A percentile compares a stretch with the other conserved stretches of the same genome.
These are phyloP conservation scores for Pseudoscleropodium purum DNA, from an alignment of 225 moss, liverwort and hornwort genomes.

Conservation along the genomic window DNA sequence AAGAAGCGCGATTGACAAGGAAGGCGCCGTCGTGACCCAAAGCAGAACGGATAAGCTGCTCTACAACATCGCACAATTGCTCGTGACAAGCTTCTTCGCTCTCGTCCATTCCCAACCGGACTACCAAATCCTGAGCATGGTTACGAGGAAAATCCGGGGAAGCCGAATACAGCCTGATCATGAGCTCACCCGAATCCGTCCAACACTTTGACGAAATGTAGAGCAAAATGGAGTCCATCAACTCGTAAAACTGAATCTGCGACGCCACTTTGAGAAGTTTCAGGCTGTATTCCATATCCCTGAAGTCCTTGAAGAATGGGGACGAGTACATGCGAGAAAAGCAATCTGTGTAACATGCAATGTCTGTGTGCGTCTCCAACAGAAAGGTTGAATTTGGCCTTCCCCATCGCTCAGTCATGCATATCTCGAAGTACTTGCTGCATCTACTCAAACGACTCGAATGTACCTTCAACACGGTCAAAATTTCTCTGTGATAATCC, in stretches of 20 bases:
- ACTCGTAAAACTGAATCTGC: not conserved
- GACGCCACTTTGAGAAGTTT: constrained; percentile 13
- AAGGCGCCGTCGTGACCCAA: not conserved
- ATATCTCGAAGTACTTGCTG: constrained; percentile 19
- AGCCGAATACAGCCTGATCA: not conserved
- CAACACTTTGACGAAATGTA: not conserved
- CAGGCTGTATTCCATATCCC: not conserved
- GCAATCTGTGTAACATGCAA: not conserved
- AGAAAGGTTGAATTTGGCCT: not conserved
- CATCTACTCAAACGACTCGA: not conserved
- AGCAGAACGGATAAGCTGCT: not conserved
- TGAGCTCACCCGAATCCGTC: not conserved
- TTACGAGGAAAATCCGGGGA: not conserved
- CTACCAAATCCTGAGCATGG: not conserved
- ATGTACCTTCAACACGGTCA: not conserved
- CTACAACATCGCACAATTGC: not conserved
- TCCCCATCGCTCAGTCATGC: constrained; percentile 6
- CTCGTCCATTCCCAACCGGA: not conserved
- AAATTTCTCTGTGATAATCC: not conserved
- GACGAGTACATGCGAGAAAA: constrained; percentile 7
- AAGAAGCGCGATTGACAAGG: not conserved
- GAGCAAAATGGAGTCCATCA: not conserved
- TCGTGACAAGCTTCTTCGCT: not conserved
- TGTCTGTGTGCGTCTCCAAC: constrained; percentile 3
- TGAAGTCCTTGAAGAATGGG: not conserved